Evolutionary conservation across 1,139 yeast species (phyloP), one percentile per base, ranked within the genome.

Genomic region (Pichia sp.): DNA sequence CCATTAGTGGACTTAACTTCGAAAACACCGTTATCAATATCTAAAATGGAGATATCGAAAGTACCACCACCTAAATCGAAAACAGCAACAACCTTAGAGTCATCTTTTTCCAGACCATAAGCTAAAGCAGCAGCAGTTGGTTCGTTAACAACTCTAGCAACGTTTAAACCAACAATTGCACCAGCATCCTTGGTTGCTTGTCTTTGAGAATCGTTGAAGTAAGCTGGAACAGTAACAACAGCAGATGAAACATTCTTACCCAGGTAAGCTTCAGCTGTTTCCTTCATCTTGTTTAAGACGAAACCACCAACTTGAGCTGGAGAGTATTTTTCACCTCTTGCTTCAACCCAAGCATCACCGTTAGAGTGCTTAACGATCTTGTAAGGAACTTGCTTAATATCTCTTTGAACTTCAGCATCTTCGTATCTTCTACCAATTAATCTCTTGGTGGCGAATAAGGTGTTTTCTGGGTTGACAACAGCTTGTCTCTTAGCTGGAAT

Each of bases 271-370:
- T 90, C 97, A 55, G 97, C 97, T 54, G 95, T 87, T 73, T 86
- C 96, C 79, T 90, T 90, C 90, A 83, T 83, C 77, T 92, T 92
- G 79, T 87, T 88, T 62, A 92, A 78, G 52, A 92, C 82, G 65
- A 88, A 90, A 57, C 98, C 97, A 70, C 98, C 97, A 61, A 92
- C 86, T 71, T 92, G 96, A 61, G 95, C 84, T 63, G 98, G 95
- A 55, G 98, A 84, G 78, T 86, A 87, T 64, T 77, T 79, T 71
- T 85, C 85, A 65, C 95, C 97, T 65, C 85, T 76, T 55, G 97
- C 96, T 75, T 90, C 97, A 52, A 92, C 85, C 97, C 98, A 94
- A 58, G 98, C 98, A 65, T 94, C 98, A 66, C 98, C 98, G 67
- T 92, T 92, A 54, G 78, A 67, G 77, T 90, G 97, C 77, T 90